phyloP scores from a whole-genome alignment of 345 rosid genomes.

The Populus nigra region DNA sequence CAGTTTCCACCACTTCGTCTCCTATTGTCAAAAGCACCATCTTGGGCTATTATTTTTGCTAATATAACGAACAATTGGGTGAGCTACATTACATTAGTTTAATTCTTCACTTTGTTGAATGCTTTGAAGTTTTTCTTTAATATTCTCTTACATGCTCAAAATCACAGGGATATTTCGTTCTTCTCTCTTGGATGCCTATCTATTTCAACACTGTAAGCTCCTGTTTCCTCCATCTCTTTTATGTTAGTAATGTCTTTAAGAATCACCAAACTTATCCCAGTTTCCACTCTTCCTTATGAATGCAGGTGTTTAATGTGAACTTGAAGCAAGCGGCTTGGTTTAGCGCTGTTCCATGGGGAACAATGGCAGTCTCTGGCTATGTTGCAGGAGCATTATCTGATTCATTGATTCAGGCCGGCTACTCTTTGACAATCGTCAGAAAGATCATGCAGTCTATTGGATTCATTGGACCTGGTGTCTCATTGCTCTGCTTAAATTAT shows the following conservation, averaged over 20 bases:
- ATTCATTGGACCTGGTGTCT: constrained; percentile 79
- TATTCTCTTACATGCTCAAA: constrained; percentile 4
- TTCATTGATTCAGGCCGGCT: constrained; percentile 62
- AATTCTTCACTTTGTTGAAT: not conserved
- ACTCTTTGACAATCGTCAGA: constrained; percentile 69
- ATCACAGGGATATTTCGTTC: constrained; percentile 91
- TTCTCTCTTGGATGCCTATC: constrained; percentile 97
- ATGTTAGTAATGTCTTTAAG: not conserved
- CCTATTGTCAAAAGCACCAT: constrained; percentile 64
- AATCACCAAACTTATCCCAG: not conserved
- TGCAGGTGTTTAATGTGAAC: constrained; percentile 76
- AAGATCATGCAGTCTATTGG: constrained; percentile 97
- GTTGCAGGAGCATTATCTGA: constrained; percentile 76
- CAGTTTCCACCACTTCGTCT: constrained; percentile 50
- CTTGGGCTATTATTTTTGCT: constrained; percentile 88
- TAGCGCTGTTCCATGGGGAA: constrained; percentile 95
- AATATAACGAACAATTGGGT: constrained; percentile 95
- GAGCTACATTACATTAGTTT: constrained; percentile 20
- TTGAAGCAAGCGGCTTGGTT: constrained; percentile 98
- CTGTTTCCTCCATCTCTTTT: not conserved
- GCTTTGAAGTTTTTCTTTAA: not conserved
- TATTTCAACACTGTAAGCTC: constrained; percentile 78
- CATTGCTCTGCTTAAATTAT: constrained; percentile 73
- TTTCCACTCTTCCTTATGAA: not conserved
- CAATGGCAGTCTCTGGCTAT: constrained; percentile 87